phyloP scores from a whole-genome alignment of 1,139 yeast species.

The Pichia sp. region DNA sequence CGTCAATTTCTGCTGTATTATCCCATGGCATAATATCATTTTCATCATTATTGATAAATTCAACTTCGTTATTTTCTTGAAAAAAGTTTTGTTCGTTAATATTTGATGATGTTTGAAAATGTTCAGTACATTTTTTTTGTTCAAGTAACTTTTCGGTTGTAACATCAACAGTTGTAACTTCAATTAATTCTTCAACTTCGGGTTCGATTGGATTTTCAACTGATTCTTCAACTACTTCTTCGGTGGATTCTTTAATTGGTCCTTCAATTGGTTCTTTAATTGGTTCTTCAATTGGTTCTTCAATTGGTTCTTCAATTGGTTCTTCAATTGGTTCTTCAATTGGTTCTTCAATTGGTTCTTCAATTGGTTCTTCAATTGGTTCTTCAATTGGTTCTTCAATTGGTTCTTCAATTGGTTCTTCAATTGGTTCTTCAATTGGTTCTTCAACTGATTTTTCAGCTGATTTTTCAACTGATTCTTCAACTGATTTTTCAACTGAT shows the following conservation, averaged over 20 bases:
- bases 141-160: not conserved
- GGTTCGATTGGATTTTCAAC: not conserved
- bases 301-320: not conserved
- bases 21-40: constrained; percentile 5
- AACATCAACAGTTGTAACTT: not conserved
- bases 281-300: no score
- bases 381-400: no score
- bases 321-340: not conserved
- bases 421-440: not conserved
- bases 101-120: not conserved
- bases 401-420: not conserved
- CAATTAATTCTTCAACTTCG: not conserved
- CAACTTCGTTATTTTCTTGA: not conserved
- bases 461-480: not conserved
- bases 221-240: not conserved
- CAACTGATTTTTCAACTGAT: not conserved
- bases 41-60: not conserved
- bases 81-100: not conserved
- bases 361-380: not conserved
- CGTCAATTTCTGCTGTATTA: constrained; percentile 2
- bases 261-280: not conserved
- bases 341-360: not conserved
- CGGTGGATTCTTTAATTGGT: not conserved
- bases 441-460: not conserved
- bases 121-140: not conserved